Percentiles rank a stretch among this genome's conserved stretches.
phyloP scores from a whole-genome alignment of 768 basidiomycete genomes.

The Atractiella rhizophila region DNA sequence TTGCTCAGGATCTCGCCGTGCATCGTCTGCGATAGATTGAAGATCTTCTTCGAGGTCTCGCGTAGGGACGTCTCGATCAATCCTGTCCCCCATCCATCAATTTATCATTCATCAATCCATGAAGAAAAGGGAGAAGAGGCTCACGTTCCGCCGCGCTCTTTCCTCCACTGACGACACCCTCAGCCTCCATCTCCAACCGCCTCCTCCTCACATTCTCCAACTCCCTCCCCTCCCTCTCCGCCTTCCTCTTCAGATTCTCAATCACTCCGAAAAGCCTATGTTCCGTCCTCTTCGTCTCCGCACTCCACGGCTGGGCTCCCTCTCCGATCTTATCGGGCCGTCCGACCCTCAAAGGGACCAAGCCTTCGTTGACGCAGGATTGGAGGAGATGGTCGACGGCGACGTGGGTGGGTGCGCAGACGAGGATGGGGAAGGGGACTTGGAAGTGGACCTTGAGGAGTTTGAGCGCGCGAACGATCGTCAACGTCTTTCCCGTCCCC shows the following conservation, averaged over 20 bases:
- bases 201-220: slow-evolving; percentile 23
- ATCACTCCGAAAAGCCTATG: slow-evolving; percentile 35
- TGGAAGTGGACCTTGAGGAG: slow-evolving; percentile 41
- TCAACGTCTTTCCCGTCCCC: slow-evolving; percentile 79
- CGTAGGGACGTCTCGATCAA: background rate
- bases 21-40: slow-evolving; percentile 27
- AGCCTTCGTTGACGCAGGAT: slow-evolving; percentile 32
- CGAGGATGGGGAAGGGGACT: slow-evolving; percentile 56
- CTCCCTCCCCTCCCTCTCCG: slow-evolving; percentile 3
- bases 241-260: slow-evolving; percentile 19
- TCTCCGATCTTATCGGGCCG: slow-evolving; percentile 34
- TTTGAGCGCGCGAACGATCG: slow-evolving; percentile 9
- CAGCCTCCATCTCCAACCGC: background rate
- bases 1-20: slow-evolving; percentile 35
- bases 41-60: background rate
- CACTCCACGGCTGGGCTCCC: slow-evolving; percentile 32
- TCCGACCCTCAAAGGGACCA: slow-evolving; percentile 56
- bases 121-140: background rate
- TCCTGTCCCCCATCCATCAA: too few relatives aligned
- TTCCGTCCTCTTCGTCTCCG: slow-evolving; percentile 36
- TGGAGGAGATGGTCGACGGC: slow-evolving; percentile 77
- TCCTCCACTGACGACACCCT: background rate
- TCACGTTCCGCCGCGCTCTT: background rate
- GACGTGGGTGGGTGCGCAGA: slow-evolving; percentile 83
- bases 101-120: background rate